Evolutionary conservation across 495 filamentous ascomycete genomes (phyloP).

Genomic region (Bryoglossum gracile): DNA sequence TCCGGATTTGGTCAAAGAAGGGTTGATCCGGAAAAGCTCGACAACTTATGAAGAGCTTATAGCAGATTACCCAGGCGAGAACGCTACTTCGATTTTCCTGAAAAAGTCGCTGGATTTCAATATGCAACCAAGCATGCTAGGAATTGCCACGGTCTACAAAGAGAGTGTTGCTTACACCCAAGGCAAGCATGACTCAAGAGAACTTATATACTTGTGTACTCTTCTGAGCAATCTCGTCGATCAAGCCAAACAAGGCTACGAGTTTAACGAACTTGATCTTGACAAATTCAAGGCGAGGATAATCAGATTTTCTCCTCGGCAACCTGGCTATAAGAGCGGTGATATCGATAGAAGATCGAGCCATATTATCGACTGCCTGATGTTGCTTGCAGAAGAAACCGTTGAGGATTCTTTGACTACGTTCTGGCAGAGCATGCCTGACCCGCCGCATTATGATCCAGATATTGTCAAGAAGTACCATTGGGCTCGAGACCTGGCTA

Average conservation of each 20-base stretch:
- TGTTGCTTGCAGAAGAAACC: constrained; percentile 51
- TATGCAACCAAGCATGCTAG: constrained; percentile 57
- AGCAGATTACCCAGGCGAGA: neutral
- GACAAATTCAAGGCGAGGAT: constrained; percentile 22
- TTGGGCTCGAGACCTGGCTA: constrained; percentile 27
- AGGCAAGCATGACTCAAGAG: constrained; percentile 46
- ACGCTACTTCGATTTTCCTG: constrained; percentile 14
- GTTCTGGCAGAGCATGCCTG: constrained; percentile 27
- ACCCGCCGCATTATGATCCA: constrained; percentile 31
- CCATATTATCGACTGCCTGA: constrained; percentile 67
- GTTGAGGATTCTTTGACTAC: constrained; percentile 40
- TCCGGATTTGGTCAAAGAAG: constrained; percentile 44
- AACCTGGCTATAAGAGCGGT: constrained; percentile 28
- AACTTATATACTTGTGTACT: constrained; percentile 53
- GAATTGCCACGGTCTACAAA: constrained; percentile 67
- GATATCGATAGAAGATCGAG: constrained; percentile 26
- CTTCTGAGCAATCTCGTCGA: constrained; percentile 78
- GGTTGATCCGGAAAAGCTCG: constrained; percentile 48
- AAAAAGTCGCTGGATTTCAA: constrained; percentile 42
- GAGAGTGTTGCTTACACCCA: constrained; percentile 59
- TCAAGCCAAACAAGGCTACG: constrained; percentile 66
- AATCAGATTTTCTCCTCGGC: constrained; percentile 33
- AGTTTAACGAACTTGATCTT: constrained; percentile 51
- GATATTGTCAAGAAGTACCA: constrained; percentile 41
- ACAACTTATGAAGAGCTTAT: constrained; percentile 43